phyloP scores from a whole-genome alignment of 192 early-diverging fungal species.

The Podila minutissima region DNA sequence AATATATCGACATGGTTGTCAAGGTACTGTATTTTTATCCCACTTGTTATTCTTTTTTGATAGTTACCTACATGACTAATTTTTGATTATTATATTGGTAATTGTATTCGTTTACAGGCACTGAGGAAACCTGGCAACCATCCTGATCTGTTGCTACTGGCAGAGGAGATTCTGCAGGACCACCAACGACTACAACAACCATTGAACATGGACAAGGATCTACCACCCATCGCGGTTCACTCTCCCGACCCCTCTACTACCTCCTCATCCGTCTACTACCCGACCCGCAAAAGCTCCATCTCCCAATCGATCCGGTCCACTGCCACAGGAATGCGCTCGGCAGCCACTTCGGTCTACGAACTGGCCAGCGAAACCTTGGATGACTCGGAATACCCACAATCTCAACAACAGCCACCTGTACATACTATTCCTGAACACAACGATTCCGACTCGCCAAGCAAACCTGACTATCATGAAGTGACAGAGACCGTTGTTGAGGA shows the following conservation, averaged over 20 bases:
- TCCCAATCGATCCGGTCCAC: constrained; percentile 24
- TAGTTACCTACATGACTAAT: neutral
- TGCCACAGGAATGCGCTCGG: constrained; percentile 15
- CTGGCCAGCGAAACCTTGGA: constrained; percentile 22
- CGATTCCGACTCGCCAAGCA: neutral
- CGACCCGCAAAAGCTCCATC: constrained; percentile 17
- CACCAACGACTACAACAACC: constrained; percentile 11
- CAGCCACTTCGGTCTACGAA: constrained; percentile 43
- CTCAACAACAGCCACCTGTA: neutral
- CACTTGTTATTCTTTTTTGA: neutral
- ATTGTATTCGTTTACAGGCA: constrained; percentile 1
- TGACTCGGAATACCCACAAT: constrained; percentile 3
- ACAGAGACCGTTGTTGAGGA: constrained; percentile 37
- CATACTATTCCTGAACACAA: neutral
- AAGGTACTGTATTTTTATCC: constrained; percentile 3
- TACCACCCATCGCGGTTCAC: constrained; percentile 19
- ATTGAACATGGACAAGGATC: constrained; percentile 20
- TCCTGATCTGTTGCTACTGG: constrained; percentile 26
- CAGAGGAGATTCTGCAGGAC: constrained; percentile 41
- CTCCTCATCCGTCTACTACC: constrained; percentile 1
- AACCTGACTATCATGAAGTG: constrained; percentile 15
- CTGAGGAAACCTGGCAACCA: constrained; percentile 33
- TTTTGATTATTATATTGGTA: neutral
- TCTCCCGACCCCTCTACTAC: neutral
- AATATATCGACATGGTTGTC: constrained; percentile 40